Base-by-base conservation (phyloP, 2,329 filamentous ascomycete genomes). In the Fusarium hostae region DNA sequence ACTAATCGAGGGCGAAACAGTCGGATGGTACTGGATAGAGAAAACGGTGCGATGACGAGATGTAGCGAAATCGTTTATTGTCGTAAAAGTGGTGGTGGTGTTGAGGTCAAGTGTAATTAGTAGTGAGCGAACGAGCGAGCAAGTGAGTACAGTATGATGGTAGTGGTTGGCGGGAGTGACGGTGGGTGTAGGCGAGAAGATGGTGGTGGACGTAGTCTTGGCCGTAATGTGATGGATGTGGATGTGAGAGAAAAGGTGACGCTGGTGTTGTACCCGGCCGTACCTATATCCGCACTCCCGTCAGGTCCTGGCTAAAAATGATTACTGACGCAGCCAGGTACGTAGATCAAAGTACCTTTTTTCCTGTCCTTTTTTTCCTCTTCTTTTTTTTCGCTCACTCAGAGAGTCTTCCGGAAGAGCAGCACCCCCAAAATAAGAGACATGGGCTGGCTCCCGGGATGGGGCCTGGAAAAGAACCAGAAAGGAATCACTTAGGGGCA, bases 271-370 rank as follows among this genome's bases (percentile, higher is more conserved):
- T 70, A 75, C 73, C 71, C 71, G 66, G 71, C 71, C 75, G 72
- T 77, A 74, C 63, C 75, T 75, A 77, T 77, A 77, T 77, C 75
- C 74, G 67, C 66, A 60, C 58, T 59, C 56, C 56, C 47, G 56
- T 59, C 59, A 24, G 40, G 40, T 47, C 39, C 72, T 50, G 37
- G 61, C 26, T 59, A 51, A 56, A 68, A 69, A 61, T 20, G 48
- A 68, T 61, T 52, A 60, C 39, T 68, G 56, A 52, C 48, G 41
- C 37, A 67, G 54, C 30, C n/a, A 18, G 59, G 41, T 50, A 58
- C 56, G 48, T 67, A 68, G 41, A 70, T 50, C 37, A 9, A 51
- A 50, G 64, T 62, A 56, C 30, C 45, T 59, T 35, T 55, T 65
- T 41, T 43, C n/a, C n/a, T 35, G 13, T 15, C 22, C 37, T 18